Evolutionary conservation across 1,284 basidiomycete genomes (phyloP).

Genomic region (Ustilago trichophora): DNA sequence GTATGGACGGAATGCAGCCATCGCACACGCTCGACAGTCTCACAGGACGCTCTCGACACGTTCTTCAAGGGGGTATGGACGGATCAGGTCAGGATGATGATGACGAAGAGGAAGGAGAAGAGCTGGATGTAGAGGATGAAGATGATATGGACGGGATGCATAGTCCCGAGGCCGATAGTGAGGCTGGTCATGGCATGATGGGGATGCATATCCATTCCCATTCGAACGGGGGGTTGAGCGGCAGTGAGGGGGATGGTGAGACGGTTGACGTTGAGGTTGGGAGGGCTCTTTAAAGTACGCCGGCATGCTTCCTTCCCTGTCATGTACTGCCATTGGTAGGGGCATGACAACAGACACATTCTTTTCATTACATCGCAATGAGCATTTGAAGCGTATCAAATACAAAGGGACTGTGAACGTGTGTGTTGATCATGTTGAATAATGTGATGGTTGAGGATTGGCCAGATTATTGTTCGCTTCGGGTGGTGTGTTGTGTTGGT

Average conservation of each 20-base stretch:
- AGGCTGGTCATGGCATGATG: conserved; percentile 2
- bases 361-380: too few species aligned
- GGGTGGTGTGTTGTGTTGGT: too few species aligned
- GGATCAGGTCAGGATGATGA: conserved; percentile 25
- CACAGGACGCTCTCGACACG: neutral
- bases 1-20: conserved; percentile 17
- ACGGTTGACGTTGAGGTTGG: conserved; percentile 11
- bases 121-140: conserved; percentile 3
- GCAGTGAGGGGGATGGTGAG: conserved; percentile 2
- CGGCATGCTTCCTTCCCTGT: too few species aligned
- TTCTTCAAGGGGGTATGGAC: conserved; percentile 6
- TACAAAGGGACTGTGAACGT: too few species aligned
- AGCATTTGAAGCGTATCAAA: too few species aligned
- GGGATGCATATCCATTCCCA: conserved; percentile 1
- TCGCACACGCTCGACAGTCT: conserved; percentile 20
- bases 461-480: too few species aligned
- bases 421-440: too few species aligned
- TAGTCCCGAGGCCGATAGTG: conserved; percentile 10
- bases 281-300: conserved; percentile 21
- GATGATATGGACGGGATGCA: conserved; percentile 6
- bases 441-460: too few species aligned
- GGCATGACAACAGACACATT: too few species aligned
- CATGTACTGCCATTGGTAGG: too few species aligned
- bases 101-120: conserved; percentile 20
- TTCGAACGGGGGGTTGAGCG: neutral